Base-by-base conservation (phyloP, 83 land plant genomes). In the Diphasiastrum complanatum region DNA sequence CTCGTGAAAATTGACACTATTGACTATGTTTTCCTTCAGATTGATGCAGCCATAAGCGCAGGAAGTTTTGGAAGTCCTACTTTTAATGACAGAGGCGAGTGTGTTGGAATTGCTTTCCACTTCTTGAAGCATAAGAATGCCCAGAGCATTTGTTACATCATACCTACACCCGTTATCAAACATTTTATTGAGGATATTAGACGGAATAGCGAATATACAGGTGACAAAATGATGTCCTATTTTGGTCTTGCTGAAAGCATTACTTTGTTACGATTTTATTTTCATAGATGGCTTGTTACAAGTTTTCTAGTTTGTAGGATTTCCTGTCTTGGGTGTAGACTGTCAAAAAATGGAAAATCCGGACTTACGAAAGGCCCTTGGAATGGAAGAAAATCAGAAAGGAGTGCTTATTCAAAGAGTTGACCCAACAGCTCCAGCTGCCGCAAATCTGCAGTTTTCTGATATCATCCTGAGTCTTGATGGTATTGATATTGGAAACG, bases 341-440 rank as follows among this genome's bases (percentile, higher is more conserved):
- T 91, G 97, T 89, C 93, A 90, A 78, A 90, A 90, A 61, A 90
- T 90, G 86, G 97, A 90, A 68, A 90, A 90, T 69, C 93, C 93
- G 58, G 93, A 86, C 70, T 54, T 91, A 57, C 79, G 89, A 16
- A 76, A 75, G 71, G 78, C 93, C 38, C 68, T 91, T 73, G 89
- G 93, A 24, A 91, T 87, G 97, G 47, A 27, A 52, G 31, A 79
- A 56, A 71, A 78, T 46, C 89, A 84, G 70, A 86, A 89, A 61
- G 96, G 92, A 45, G 96, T 89, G 12, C 85, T 91, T 38, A 68
- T 89, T 11, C 79, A 80, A 63, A 79, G 97, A 51, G 77, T 92
- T 27, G 87, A 92, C 40, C 95, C 96, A 20, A 92, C 95, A 5
- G 75, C 87, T 32, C 97, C 95, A 67, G 95, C 92, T 58, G 77